A percentile compares a stretch with the other conserved stretches of the same genome.
Conservation (phyloP, 2,329 filamentous ascomycete species). For the Neofusicoccum laricinum region DNA sequence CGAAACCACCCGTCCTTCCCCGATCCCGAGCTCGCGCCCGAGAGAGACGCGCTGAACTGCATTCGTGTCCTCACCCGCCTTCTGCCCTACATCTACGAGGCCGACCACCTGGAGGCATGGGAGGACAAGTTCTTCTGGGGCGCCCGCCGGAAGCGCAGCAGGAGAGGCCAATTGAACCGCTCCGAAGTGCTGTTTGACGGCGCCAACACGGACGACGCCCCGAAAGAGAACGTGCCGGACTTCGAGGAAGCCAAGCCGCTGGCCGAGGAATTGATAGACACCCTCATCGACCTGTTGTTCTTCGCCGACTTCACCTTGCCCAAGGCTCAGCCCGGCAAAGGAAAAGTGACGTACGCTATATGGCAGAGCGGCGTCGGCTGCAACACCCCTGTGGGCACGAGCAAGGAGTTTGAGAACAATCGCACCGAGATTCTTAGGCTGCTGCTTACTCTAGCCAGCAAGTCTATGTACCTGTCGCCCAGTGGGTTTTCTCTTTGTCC, state of each 20-base stretch:
- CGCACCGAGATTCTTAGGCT: slow-evolving; percentile 85
- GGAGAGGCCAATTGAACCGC: slow-evolving; percentile 45
- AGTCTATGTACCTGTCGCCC: slow-evolving; percentile 89
- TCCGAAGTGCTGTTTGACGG: slow-evolving; percentile 83
- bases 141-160: slow-evolving; percentile 61
- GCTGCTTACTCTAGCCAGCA: slow-evolving; percentile 79
- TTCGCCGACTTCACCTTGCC: slow-evolving; percentile 87
- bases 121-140: slow-evolving; percentile 94
- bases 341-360: slow-evolving; percentile 87
- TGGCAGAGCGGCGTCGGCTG: slow-evolving; percentile 98
- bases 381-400: slow-evolving; percentile 82
- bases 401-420: slow-evolving; percentile 89
- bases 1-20: slow-evolving; percentile 90
- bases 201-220: slow-evolving; percentile 52
- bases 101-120: slow-evolving; percentile 77
- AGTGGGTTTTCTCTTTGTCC: slow-evolving; percentile 44
- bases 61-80: slow-evolving; percentile 86
- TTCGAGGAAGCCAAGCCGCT: slow-evolving; percentile 83
- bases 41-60: slow-evolving; percentile 91
- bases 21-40: slow-evolving; percentile 75
- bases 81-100: slow-evolving; percentile 88
- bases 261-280: slow-evolving; percentile 89
- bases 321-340: slow-evolving; percentile 64
- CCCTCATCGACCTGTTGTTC: slow-evolving; percentile 84
- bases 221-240: slow-evolving; percentile 53